Evolutionary conservation across 1,284 basidiomycete species (phyloP).

Genomic region (Sanguinoderma infundibulare): DNA sequence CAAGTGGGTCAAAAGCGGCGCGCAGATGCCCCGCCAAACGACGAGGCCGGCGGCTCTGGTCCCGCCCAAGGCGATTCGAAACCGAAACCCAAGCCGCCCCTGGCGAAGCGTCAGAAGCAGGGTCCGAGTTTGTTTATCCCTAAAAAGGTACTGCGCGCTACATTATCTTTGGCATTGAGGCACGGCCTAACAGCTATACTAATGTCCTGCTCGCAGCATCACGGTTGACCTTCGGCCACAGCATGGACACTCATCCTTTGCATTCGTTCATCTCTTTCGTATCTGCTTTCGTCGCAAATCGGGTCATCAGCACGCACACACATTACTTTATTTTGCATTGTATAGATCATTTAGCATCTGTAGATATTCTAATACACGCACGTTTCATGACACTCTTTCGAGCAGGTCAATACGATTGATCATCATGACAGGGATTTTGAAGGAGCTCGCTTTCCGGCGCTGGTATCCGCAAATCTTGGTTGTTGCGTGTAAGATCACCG

Average conservation of each 20-base stretch:
- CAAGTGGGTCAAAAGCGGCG: constrained; percentile 28
- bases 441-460: too few relatives aligned
- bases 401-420: too few relatives aligned
- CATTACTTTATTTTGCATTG: constrained; percentile 1
- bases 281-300: background rate
- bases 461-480: too few relatives aligned
- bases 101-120: constrained; percentile 35
- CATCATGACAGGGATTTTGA: too few relatives aligned
- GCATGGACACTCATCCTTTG: background rate
- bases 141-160: constrained; percentile 29
- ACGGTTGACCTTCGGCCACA: background rate
- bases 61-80: constrained; percentile 7
- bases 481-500: too few relatives aligned
- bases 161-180: background rate
- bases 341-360: background rate
- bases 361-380: constrained; percentile 7
- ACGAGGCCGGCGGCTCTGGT: background rate
- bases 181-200: background rate
- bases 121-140: constrained; percentile 37
- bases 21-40: constrained; percentile 19
- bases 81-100: constrained; percentile 24
- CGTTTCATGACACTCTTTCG: too few relatives aligned
- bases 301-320: constrained; percentile 3
- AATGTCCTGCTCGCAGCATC: background rate
- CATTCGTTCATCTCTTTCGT: background rate